Conservation (phyloP, 2,329 filamentous ascomycete species). For the Aspergillus arachidicola region DNA sequence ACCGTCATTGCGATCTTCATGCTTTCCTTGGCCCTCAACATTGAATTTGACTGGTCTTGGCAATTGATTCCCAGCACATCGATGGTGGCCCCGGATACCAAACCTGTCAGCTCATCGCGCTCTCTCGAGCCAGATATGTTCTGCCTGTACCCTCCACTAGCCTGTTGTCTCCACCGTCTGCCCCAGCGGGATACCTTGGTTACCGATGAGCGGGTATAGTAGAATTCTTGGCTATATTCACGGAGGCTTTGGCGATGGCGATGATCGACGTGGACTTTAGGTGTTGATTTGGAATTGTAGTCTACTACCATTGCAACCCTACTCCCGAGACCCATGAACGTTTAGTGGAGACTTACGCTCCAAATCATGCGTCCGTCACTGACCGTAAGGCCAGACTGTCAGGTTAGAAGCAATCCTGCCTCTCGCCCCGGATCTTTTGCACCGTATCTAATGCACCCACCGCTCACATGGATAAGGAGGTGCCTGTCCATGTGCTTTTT, state of each 20-base stretch:
- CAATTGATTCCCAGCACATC: neutral
- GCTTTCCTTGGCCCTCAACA: neutral
- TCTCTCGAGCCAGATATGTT: neutral
- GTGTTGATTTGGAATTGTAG: slow-evolving; percentile 1
- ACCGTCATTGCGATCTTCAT: neutral
- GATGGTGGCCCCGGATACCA: neutral
- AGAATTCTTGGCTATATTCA: neutral
- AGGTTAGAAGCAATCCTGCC: neutral
- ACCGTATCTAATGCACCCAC: neutral
- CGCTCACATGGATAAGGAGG: neutral
- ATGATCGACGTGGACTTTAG: neutral
- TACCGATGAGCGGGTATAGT: neutral
- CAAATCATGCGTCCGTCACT: neutral
- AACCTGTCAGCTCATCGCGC: neutral
- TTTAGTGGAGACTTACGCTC: neutral
- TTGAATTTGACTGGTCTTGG: neutral
- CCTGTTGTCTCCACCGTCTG: neutral
- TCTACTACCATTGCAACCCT: neutral
- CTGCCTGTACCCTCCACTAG: neutral
- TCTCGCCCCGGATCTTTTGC: neutral
- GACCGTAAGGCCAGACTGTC: neutral
- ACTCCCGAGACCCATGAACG: neutral
- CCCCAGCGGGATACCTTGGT: neutral
- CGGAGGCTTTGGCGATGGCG: neutral
- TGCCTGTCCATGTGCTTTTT: neutral